Percentiles rank a stretch among this genome's conserved stretches.
phyloP scores from a whole-genome alignment of 805 yeast genomes.

The Cyberlindnera euphorbiiphila region DNA sequence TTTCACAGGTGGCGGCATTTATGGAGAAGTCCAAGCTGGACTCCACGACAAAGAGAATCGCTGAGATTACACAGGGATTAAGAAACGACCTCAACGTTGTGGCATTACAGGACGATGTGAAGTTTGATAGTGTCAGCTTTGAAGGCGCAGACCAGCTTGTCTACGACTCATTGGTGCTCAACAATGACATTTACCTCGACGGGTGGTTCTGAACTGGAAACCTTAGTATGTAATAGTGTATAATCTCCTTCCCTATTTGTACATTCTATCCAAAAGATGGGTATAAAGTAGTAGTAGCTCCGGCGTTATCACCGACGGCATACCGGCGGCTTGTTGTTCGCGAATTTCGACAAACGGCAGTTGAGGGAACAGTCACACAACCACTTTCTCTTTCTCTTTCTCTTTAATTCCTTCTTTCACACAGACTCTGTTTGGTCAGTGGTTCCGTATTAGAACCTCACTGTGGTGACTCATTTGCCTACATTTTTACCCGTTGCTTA shows the following conservation, averaged over 20 bases:
- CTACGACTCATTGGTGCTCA: slow-evolving; percentile 24
- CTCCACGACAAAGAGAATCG: slow-evolving; percentile 40
- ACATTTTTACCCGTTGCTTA: no score
- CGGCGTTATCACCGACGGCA: no score
- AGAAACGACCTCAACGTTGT: slow-evolving; percentile 39
- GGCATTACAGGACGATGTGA: slow-evolving; percentile 25
- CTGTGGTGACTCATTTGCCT: no score
- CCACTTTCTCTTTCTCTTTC: no score
- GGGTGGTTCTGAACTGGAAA: slow-evolving; percentile 5
- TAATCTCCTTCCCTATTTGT: not conserved
- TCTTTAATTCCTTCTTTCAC: no score
- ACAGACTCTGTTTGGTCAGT: no score
- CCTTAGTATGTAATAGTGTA: not conserved
- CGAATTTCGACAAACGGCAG: no score
- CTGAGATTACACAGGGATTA: slow-evolving; percentile 40
- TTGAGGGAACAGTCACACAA: no score
- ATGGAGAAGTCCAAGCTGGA: slow-evolving; percentile 30
- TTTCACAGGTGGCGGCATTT: slow-evolving; percentile 22
- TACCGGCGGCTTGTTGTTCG: no score
- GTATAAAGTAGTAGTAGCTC: not conserved
- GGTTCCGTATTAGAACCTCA: no score
- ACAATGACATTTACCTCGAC: slow-evolving; percentile 27
- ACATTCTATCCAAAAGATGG: not conserved
- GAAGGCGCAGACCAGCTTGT: slow-evolving; percentile 22
- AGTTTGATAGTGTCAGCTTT: slow-evolving; percentile 20